Evolutionary conservation across 1,139 yeast species (phyloP), one percentile per base, ranked within the genome.

Genomic region (Lodderomyces elongisporus): DNA sequence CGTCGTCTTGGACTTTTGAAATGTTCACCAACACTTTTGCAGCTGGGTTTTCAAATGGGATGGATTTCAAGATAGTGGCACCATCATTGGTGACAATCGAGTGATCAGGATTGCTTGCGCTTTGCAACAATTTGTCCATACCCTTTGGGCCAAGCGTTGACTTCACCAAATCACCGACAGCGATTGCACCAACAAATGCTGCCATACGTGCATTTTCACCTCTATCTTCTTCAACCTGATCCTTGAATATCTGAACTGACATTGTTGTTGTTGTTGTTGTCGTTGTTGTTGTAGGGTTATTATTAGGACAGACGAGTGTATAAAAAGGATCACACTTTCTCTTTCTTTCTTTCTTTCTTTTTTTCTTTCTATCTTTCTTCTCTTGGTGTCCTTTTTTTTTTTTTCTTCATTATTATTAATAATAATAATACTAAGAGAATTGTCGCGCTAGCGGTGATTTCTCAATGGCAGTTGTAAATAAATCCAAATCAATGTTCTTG

Each of bases 91-190:
- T 93, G 29, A 91, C 91, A 52, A 89, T 56, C 5, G 94, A 72
- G 39, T 70, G 71, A 42, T 66, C 68, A 33, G 84, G 80, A 35
- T 91, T 78, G 4, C 91, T 74, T 12, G 96, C 84, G 45, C 95
- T 82, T 54, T 88, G 96, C 42, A 91, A 68, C 45, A 91, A 69
- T 58, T 91, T 91, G 61, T 91, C 98, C 97, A 91, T 91, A 41
- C 98, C 98, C 59, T 91, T 91, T 44, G 98, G 98, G 8, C 98
- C 98, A 46, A 91, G 68, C 3, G 98, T 93, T 22, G 96, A 79
- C 60, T 93, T 91, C 30, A 91, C 97, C 43, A 91, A 71, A 58
- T 91, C 98, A 32, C 97, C 98, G 17, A 91, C 98, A 27, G 98
- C 98, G 57, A 91, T 91, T 44, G 98, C 98, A 33, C 98, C 98